Conservation (phyloP, 768 basidiomycete species). For the Macrocybe gigantea region DNA sequence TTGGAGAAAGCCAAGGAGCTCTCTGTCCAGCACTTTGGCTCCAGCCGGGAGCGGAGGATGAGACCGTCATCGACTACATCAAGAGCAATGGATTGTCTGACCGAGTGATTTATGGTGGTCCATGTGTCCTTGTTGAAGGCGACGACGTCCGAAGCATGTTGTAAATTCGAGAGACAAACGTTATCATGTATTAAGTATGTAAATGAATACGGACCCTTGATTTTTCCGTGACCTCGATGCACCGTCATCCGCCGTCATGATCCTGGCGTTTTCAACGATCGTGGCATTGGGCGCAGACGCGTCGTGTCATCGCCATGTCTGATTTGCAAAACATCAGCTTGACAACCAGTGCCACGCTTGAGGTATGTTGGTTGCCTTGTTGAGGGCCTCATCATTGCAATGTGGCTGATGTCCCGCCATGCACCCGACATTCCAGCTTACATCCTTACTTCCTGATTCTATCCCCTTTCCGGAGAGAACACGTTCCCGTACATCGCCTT, state of each 20-base stretch:
- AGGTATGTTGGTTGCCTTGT: background rate
- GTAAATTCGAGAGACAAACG: slow-evolving; percentile 6
- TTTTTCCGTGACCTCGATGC: background rate
- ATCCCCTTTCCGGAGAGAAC: too few relatives aligned
- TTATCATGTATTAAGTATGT: background rate
- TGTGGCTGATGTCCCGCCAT: too few relatives aligned
- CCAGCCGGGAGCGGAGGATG: slow-evolving; percentile 83
- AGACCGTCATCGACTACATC: slow-evolving; percentile 57
- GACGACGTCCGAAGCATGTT: slow-evolving; percentile 43
- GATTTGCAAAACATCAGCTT: slow-evolving; percentile 5
- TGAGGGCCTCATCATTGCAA: too few relatives aligned
- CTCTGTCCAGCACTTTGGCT: slow-evolving; percentile 79
- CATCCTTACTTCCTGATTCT: too few relatives aligned
- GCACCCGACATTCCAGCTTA: too few relatives aligned
- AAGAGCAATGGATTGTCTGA: slow-evolving; percentile 56
- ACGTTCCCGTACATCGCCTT: too few relatives aligned
- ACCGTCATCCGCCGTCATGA: background rate
- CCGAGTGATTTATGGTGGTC: slow-evolving; percentile 75
- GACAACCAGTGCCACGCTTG: background rate
- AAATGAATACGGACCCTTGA: background rate
- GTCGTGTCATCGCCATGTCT: slow-evolving; percentile 5
- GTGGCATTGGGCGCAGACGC: slow-evolving; percentile 3
- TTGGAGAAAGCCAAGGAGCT: slow-evolving; percentile 64
- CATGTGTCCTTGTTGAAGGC: slow-evolving; percentile 77
- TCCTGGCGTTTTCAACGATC: slow-evolving; percentile 5